Evolutionary conservation across 108 stramenopile genomes (phyloP).

Genomic region (Skeletonema grethae): DNA sequence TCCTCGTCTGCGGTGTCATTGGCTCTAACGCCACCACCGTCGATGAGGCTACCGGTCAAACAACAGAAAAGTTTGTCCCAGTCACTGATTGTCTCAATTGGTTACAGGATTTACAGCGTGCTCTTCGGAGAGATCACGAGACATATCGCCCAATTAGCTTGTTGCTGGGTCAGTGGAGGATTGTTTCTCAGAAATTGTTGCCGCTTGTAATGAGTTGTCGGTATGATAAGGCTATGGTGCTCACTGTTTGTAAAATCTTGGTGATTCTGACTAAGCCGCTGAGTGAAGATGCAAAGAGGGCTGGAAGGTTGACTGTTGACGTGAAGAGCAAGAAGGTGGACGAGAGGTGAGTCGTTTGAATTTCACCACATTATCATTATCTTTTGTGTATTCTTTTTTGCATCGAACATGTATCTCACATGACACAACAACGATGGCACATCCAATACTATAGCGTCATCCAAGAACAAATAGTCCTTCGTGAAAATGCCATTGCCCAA

Average conservation of each 20-base stretch:
- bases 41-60: constrained; percentile 12
- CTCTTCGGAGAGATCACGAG: constrained; percentile 84
- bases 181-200: constrained; percentile 79
- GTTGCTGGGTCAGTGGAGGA: constrained; percentile 80
- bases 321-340: constrained; percentile 54
- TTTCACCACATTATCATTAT: background rate
- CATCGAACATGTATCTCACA: background rate
- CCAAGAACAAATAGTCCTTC: constrained; percentile 71
- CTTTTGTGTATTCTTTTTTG: background rate
- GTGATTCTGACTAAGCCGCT: constrained; percentile 90
- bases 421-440: background rate
- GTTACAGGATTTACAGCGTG: constrained; percentile 89
- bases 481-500: constrained; percentile 86
- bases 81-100: constrained; percentile 85
- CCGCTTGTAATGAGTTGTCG: constrained; percentile 78
- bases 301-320: constrained; percentile 75
- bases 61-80: constrained; percentile 59
- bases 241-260: constrained; percentile 86
- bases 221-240: constrained; percentile 77
- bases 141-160: constrained; percentile 76
- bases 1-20: constrained; percentile 86
- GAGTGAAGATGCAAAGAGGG: constrained; percentile 66
- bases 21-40: constrained; percentile 56
- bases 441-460: constrained; percentile 39
- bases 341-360: constrained; percentile 33